Base-by-base conservation (phyloP, 495 filamentous ascomycete genomes). In the Neurospora sp. region DNA sequence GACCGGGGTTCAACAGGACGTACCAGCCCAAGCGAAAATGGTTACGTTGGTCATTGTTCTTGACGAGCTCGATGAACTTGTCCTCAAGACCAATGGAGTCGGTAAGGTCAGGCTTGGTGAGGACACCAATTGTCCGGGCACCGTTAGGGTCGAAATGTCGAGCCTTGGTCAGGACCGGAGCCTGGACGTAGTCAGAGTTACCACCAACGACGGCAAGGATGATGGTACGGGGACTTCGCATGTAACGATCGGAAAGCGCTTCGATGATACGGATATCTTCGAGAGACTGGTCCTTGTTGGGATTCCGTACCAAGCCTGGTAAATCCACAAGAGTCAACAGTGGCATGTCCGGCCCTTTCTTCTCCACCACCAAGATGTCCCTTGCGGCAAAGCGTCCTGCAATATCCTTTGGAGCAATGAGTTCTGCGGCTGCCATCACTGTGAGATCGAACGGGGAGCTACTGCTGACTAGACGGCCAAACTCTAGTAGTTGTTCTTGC, bases 21-120 rank as follows among this genome's bases (percentile, higher is more conserved):
- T 91, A 89, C 89, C 89, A 92, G 18, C 90, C 90, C 0, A 92
- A 84, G 53, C 84, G 79, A 71, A 92, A 85, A 22, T 76, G 74
- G 41, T 88, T 84, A 35, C 79, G 73, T 53, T 73, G 78, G 73
- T 91, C 87, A 59, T 89, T 81, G 74, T 92, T 92, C 42, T 80
- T 79, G 5, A 88, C 82, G 2, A 90, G 80, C 4, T 85, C 79
- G 9, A 91, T 77, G 75, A 85, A 91, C 22, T 79, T 83, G 18
- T 78, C 77, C 69, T 91, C 85, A 3, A 83, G 76, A 37, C 81
- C 81, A 22, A 83, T 82, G n/a, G 79, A 78, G 69, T 80, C 79
- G 48, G 81, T 82, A 61, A 80, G 80, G 70, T 88, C 85, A 4
- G 87, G 86, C 76, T 88, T 87, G 0, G 86, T 86, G 69, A 88